phyloP scores from a whole-genome alignment of 352 stramenopile genomes.

The Elongisporangium senticosum region DNA sequence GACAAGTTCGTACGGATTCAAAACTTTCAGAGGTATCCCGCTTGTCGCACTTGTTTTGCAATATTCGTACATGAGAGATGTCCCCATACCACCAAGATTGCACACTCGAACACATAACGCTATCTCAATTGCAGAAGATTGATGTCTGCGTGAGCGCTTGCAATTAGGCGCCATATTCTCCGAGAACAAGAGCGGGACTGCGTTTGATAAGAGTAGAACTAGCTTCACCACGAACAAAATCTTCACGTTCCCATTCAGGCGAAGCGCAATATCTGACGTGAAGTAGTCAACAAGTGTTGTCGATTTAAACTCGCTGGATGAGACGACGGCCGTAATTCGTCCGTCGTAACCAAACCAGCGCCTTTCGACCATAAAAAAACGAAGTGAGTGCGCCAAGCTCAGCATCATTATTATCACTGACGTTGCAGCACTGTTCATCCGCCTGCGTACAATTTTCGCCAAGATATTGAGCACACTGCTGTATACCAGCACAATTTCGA shows the following conservation, averaged over 20 bases:
- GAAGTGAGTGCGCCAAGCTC: constrained; percentile 13
- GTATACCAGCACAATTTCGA: constrained; percentile 15
- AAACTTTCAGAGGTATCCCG: too few relatives aligned
- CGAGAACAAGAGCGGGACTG: constrained; percentile 6
- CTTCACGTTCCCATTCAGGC: constrained; percentile 13
- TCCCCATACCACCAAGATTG: too few relatives aligned
- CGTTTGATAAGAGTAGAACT: constrained; percentile 8
- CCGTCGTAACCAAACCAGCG: constrained; percentile 14
- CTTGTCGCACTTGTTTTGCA: too few relatives aligned
- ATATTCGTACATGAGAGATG: too few relatives aligned
- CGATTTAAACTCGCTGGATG: constrained; percentile 2
- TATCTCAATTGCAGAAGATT: too few relatives aligned
- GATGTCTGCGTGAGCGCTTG: too few relatives aligned
- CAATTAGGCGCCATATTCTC: too few relatives aligned
- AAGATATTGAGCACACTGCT: constrained; percentile 16
- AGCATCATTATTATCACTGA: constrained; percentile 11
- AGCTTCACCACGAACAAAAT: constrained; percentile 19
- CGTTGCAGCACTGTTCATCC: constrained; percentile 13
- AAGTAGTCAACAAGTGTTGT: constrained; percentile 13
- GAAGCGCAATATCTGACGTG: constrained; percentile 7
- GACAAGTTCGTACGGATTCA: constrained; percentile 21
- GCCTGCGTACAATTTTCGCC: constrained; percentile 7
- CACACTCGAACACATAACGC: too few relatives aligned
- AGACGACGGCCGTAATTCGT: constrained; percentile 9
- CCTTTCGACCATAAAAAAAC: constrained; percentile 2